A percentile compares a stretch with the other conserved stretches of the same genome.
These are phyloP conservation scores for Gymnopilus junonius DNA, from an alignment of 768 basidiomycete species.

Conservation along the genomic window DNA sequence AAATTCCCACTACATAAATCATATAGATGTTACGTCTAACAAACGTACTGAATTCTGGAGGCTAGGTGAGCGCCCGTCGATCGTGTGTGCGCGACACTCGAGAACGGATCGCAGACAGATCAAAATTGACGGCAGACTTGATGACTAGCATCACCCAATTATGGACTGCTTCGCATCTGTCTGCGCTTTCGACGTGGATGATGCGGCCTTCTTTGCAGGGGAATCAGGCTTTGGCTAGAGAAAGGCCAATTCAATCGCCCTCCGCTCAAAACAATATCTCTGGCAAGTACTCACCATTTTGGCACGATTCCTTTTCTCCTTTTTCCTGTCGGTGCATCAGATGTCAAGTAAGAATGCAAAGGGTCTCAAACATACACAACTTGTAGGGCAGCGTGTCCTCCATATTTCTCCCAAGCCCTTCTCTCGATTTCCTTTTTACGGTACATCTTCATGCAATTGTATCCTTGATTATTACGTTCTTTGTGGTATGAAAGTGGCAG, in stretches of 20 bases:
- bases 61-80: neutral
- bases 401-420: conserved; percentile 27
- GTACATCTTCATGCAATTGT: conserved; percentile 17
- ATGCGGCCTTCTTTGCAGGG: neutral
- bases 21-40: too few species aligned
- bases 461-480: neutral
- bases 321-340: neutral
- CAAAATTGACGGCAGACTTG: neutral
- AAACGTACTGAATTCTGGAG: too few species aligned
- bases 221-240: neutral
- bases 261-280: neutral
- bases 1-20: too few species aligned
- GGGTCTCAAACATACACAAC: neutral
- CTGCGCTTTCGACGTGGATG: neutral
- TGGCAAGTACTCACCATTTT: neutral
- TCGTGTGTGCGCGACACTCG: neutral
- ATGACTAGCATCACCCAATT: too few species aligned
- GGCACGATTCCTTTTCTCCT: neutral
- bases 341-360: neutral
- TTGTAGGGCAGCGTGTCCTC: conserved; percentile 1
- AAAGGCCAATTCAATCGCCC: neutral
- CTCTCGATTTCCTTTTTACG: conserved; percentile 27
- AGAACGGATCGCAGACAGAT: neutral
- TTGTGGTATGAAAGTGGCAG: conserved; percentile 11
- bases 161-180: neutral